These are phyloP conservation scores for Gonapodya prolifera DNA, from an alignment of 192 early-diverging fungal species.

Conservation along the genomic window DNA sequence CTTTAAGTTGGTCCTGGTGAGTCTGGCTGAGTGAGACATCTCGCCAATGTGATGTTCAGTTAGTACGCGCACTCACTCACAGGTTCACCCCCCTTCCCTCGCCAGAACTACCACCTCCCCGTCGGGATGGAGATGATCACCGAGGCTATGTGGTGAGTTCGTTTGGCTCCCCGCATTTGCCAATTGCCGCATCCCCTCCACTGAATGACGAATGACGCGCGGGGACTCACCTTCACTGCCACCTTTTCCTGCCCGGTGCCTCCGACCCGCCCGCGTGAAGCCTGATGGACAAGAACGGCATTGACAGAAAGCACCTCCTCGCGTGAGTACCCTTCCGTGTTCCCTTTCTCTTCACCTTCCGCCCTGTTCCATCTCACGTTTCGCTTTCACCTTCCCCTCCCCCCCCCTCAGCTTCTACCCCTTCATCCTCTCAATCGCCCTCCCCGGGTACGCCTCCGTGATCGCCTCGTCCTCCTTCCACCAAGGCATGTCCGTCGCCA, in stretches of 20 bases:
- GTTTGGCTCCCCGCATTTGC: background rate
- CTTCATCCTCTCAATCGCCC: background rate
- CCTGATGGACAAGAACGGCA: background rate
- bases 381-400: background rate
- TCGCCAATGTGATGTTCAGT: background rate
- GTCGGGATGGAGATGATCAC: background rate
- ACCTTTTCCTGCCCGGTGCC: background rate
- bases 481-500: no score
- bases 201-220: background rate
- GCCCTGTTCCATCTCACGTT: background rate
- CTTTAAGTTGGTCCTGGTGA: background rate
- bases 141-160: background rate
- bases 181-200: background rate
- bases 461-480: no score
- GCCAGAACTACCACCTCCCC: background rate
- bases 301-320: background rate
- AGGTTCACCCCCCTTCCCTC: background rate
- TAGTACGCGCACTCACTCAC: background rate
- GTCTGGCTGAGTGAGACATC: background rate
- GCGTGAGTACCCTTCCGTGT: background rate
- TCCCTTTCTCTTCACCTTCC: background rate
- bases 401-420: background rate
- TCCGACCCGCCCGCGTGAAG: background rate
- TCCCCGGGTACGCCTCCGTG: background rate
- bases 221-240: background rate